Base-by-base conservation (phyloP, 306 rosid genomes). In the Malus asiatica region DNA sequence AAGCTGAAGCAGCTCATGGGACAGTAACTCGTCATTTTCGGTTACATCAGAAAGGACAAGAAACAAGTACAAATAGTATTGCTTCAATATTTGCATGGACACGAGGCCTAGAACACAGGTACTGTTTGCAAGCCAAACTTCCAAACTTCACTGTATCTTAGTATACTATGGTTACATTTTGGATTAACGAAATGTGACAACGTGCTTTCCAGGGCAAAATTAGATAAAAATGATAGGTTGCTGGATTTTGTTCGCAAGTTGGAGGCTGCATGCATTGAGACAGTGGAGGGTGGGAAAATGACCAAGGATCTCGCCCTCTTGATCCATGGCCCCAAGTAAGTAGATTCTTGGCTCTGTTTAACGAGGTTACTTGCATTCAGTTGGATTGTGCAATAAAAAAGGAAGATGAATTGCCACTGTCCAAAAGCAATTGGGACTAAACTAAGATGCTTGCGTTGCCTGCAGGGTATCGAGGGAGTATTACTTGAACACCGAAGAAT, bases 1-100 rank as follows among this genome's bases (percentile, higher is more conserved):
- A 96, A 86, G 93, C 98, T 25, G 98, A 96, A 88, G 99, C 99
- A 51, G 98, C 99, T 79, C 99, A 96, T 86, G 99, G 99, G 85
- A 96, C 99, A 78, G 99, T 96, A 52, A 92, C 97, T 42, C 86
- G 98, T 44, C 99, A 96, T 87, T 96, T 87, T 80, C 91, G 98
- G 76, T 69, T 96, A 72, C 90, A 96, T 81, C 93, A 96, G 72
- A 92, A 86, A 82, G 98, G 98, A 79, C 97, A 88, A 82, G 98
- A 96, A 87, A 96, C 99, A 71, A 96, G 98, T 74, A 96, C 99
- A 61, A 96, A 96, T 83, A 96, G 98, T 77, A 96, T 96, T 84
- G 99, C 99, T 72, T 96, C 98, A 38, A 90, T 96, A 81, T 96
- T 90, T 88, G 99, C 99, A 10, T 96, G 99, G 99, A 85, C 99